Evolutionary conservation across 2,329 filamentous ascomycete genomes (phyloP).

Genomic region (Orbilia brochopaga): DNA sequence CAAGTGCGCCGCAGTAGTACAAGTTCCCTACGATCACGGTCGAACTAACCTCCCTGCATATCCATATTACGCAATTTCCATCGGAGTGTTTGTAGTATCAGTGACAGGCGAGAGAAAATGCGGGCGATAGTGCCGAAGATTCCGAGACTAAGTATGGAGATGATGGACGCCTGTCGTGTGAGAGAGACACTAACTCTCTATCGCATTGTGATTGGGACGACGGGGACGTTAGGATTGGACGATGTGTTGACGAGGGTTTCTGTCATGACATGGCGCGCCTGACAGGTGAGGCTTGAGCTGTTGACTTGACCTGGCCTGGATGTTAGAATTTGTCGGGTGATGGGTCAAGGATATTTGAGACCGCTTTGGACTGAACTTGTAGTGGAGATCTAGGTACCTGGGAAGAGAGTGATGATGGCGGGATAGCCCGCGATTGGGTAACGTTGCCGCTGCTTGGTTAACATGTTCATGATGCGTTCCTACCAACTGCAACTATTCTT

Average conservation of each 20-base stretch:
- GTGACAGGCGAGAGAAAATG: slow-evolving; percentile 15
- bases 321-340: neutral
- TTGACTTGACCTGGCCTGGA: slow-evolving; percentile 12
- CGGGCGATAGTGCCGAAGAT: slow-evolving; percentile 32
- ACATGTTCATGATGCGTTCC: slow-evolving; percentile 21
- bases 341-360: too few relatives aligned
- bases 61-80: slow-evolving; percentile 18
- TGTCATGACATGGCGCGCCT: slow-evolving; percentile 11
- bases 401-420: too few relatives aligned
- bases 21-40: slow-evolving; percentile 32
- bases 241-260: slow-evolving; percentile 20
- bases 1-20: slow-evolving; percentile 20
- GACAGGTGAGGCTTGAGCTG: slow-evolving; percentile 10
- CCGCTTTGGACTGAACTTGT: too few relatives aligned
- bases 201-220: slow-evolving; percentile 22
- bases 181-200: slow-evolving; percentile 22
- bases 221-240: slow-evolving; percentile 20
- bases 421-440: neutral
- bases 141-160: slow-evolving; percentile 23
- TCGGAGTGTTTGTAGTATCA: slow-evolving; percentile 20
- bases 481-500: too few relatives aligned
- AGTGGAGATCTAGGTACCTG: too few relatives aligned
- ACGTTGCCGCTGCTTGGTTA: slow-evolving; percentile 17
- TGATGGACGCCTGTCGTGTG: slow-evolving; percentile 20
- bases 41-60: slow-evolving; percentile 33